A percentile compares a stretch with the other conserved stretches of the same genome.
Conservation (phyloP, 257 asterid genomes). For the Solanum commersonii region DNA sequence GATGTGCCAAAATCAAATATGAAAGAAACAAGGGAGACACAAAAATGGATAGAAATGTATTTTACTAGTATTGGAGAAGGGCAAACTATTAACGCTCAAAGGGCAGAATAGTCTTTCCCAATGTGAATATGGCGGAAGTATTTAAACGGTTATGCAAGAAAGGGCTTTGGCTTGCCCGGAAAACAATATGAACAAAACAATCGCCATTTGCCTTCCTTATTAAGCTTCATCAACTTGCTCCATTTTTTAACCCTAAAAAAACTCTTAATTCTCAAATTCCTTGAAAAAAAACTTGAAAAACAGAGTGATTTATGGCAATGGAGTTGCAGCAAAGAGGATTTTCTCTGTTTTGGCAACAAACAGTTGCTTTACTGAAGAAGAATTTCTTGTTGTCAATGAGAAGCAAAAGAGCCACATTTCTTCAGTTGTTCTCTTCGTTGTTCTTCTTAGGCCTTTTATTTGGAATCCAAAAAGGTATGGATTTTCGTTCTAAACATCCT, state of each 20-base stretch:
- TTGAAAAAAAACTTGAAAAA: neutral
- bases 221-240: neutral
- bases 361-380: conserved; percentile 24
- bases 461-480: conserved; percentile 5
- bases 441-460: conserved; percentile 22
- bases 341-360: conserved; percentile 24
- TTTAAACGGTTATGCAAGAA: neutral
- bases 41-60: neutral
- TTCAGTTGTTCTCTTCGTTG: conserved; percentile 26
- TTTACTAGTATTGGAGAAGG: neutral
- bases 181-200: neutral
- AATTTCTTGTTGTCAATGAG: conserved; percentile 17
- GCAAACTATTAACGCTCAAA: neutral
- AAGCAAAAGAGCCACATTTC: conserved; percentile 10
- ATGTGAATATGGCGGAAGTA: neutral
- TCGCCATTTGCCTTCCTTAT: neutral
- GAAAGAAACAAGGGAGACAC: neutral
- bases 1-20: neutral
- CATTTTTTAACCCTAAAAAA: neutral
- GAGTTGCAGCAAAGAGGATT: conserved; percentile 19
- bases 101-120: neutral
- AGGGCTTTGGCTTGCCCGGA: neutral
- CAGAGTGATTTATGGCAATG: neutral
- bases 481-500: neutral
- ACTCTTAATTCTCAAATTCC: neutral